These are phyloP conservation scores for Colletotrichum horii DNA, from an alignment of 2,329 filamentous ascomycete species.

Conservation along the genomic window DNA sequence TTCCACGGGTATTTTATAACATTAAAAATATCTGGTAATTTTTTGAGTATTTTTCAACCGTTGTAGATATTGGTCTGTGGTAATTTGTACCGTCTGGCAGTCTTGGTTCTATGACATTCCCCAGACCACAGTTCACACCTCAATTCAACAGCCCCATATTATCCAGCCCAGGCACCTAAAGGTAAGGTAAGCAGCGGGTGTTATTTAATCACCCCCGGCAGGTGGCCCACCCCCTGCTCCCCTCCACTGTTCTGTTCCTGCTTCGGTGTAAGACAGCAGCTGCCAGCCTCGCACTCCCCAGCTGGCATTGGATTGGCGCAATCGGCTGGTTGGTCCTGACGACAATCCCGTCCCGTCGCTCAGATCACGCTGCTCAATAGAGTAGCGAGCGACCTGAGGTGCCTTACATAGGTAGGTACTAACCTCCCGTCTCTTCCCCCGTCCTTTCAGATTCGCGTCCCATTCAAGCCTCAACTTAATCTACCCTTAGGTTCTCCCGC, in stretches of 20 bases:
- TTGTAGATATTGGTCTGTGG: background rate
- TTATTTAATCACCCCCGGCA: background rate
- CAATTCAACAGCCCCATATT: background rate
- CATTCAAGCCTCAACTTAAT: conserved; percentile 3
- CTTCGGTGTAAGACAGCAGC: conserved; percentile 5
- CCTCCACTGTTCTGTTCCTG: background rate
- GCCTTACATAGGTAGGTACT: background rate
- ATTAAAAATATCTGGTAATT: background rate
- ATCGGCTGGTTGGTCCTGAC: conserved; percentile 4
- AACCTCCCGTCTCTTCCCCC: conserved; percentile 6
- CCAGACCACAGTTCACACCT: background rate
- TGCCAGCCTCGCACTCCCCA: conserved; percentile 13
- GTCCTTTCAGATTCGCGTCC: conserved; percentile 5
- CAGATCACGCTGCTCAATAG: background rate
- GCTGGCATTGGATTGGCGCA: background rate
- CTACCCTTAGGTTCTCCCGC: background rate
- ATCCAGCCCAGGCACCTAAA: background rate
- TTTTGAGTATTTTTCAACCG: background rate
- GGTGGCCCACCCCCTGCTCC: background rate
- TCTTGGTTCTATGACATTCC: background rate
- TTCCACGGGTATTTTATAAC: background rate
- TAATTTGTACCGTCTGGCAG: no score
- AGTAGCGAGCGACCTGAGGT: background rate
- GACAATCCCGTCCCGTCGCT: conserved; percentile 1
- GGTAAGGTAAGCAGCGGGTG: background rate